Conservation (phyloP, 31 red algal genomes). For the Pterothamnion heteromorphum region DNA sequence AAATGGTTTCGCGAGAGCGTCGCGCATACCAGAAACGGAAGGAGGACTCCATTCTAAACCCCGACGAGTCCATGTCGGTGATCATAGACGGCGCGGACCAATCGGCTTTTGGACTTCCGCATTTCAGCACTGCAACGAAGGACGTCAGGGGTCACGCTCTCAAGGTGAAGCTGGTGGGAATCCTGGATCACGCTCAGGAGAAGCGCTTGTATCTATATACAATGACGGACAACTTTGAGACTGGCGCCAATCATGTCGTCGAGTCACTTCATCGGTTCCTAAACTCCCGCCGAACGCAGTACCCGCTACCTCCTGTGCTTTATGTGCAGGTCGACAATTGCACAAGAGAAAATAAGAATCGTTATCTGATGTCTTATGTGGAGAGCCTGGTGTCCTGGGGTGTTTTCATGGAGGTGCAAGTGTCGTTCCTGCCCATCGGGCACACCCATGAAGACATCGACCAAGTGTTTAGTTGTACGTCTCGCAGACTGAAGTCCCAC, state of each 20-base stretch:
- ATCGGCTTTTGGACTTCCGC: no score
- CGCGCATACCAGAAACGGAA: neutral
- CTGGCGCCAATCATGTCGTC: no score
- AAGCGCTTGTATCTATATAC: neutral
- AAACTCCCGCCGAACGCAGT: no score
- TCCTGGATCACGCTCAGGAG: neutral
- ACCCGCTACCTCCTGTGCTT: neutral
- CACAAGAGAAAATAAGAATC: constrained; percentile 18
- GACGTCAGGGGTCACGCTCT: neutral
- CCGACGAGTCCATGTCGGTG: neutral
- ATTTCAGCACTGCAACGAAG: neutral
- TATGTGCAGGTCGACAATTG: neutral
- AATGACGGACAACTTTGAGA: no score
- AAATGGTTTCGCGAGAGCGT: neutral
- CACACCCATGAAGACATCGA: neutral
- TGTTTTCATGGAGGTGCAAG: neutral
- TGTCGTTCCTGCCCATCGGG: neutral
- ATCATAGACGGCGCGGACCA: no score
- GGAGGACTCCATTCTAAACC: neutral
- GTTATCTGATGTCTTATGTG: neutral
- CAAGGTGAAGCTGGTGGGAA: neutral
- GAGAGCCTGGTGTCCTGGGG: constrained; percentile 6
- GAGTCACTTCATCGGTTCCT: no score
- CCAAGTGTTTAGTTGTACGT: no score
- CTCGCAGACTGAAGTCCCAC: no score